These are phyloP conservation scores for Coemansia sp. DNA, from an alignment of 192 early-diverging fungal species.

Conservation along the genomic window DNA sequence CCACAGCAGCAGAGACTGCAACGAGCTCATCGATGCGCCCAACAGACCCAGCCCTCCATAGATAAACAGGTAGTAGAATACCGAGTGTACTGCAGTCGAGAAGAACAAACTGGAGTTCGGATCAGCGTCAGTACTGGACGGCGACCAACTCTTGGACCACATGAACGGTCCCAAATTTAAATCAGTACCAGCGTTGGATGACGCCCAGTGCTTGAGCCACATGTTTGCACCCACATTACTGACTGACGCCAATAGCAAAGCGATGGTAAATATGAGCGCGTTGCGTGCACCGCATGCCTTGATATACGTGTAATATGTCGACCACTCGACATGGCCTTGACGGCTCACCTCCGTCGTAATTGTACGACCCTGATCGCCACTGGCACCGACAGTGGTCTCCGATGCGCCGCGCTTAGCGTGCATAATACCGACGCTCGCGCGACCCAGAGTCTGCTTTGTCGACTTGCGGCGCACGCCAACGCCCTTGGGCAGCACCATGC, in stretches of 20 bases:
- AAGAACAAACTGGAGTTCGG: neutral
- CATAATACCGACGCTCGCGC: conserved; percentile 53
- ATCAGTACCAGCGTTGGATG: conserved; percentile 45
- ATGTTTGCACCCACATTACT: conserved; percentile 62
- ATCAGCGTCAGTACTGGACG: too few species aligned
- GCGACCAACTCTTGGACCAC: too few species aligned
- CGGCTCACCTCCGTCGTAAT: conserved; percentile 80
- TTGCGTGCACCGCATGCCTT: conserved; percentile 67
- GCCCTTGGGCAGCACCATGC: conserved; percentile 16
- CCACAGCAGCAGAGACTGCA: conserved; percentile 82
- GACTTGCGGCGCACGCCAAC: conserved; percentile 29
- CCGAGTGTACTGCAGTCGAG: conserved; percentile 33
- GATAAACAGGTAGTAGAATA: conserved; percentile 67
- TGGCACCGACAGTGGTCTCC: conserved; percentile 27
- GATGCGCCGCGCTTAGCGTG: conserved; percentile 6
- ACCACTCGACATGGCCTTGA: conserved; percentile 76
- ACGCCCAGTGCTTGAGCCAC: conserved; percentile 77
- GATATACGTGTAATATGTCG: conserved; percentile 81
- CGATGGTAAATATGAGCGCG: conserved; percentile 60
- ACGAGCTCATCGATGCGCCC: conserved; percentile 66
- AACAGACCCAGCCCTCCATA: conserved; percentile 80
- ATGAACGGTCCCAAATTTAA: conserved; percentile 1
- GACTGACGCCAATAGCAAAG: conserved; percentile 59
- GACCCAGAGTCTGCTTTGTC: conserved; percentile 45
- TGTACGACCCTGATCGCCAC: conserved; percentile 20